These are phyloP conservation scores for Ophiostoma quercus DNA, from an alignment of 2,329 filamentous ascomycete genomes.

Conservation along the genomic window DNA sequence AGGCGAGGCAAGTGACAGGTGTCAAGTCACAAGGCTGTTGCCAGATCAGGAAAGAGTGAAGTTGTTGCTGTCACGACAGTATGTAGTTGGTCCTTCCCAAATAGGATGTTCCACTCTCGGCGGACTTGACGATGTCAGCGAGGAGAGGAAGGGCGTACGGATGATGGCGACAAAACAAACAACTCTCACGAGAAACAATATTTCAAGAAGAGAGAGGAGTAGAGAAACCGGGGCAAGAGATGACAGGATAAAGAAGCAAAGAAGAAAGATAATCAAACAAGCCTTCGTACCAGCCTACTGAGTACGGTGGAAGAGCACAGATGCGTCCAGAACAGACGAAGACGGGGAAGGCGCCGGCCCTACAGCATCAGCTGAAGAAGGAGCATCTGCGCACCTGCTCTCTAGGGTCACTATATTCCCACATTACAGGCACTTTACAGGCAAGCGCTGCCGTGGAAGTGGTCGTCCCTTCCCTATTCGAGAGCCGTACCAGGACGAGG, in stretches of 20 bases:
- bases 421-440: background rate
- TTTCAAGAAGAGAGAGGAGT: slow-evolving; percentile 6
- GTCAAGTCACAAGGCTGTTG: background rate
- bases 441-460: background rate
- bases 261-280: background rate
- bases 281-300: background rate
- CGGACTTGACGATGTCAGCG: background rate
- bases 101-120: background rate
- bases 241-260: background rate
- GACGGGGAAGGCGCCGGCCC: background rate
- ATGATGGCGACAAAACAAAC: background rate
- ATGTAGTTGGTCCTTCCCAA: slow-evolving; percentile 6
- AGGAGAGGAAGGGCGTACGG: background rate
- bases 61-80: background rate
- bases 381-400: background rate
- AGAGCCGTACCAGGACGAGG: slow-evolving; percentile 10
- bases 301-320: background rate
- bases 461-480: slow-evolving; percentile 12
- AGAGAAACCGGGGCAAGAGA: background rate
- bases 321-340: background rate
- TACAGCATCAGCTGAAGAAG: background rate
- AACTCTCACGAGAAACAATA: background rate
- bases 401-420: background rate
- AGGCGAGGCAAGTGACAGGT: background rate
- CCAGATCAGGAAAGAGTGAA: slow-evolving; percentile 12